Percentiles rank a stretch among this genome's conserved stretches.
These are phyloP conservation scores for Candida ulmi DNA, from an alignment of 805 yeast species.

Conservation along the genomic window DNA sequence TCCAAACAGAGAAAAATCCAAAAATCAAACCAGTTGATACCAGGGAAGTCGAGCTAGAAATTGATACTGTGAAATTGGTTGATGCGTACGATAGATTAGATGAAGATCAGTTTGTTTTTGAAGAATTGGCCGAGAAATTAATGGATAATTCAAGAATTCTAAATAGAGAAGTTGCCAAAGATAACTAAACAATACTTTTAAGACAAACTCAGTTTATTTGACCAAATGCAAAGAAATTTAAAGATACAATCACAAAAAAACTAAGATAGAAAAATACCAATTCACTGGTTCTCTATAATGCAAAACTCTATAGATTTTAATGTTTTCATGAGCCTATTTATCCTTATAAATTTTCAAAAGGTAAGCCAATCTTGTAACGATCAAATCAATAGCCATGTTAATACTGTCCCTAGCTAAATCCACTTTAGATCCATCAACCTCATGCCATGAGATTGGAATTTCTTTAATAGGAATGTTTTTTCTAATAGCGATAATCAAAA, in stretches of 20 bases:
- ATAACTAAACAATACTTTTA: slow-evolving; percentile 1
- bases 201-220: too few species aligned
- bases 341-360: slow-evolving; percentile 71
- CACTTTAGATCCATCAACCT: slow-evolving; percentile 91
- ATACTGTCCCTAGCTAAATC: slow-evolving; percentile 87
- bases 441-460: slow-evolving; percentile 93
- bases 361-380: slow-evolving; percentile 87
- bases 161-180: slow-evolving; percentile 19
- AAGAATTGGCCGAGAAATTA: slow-evolving; percentile 51
- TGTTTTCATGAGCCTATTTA: too few species aligned
- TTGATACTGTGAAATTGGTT: slow-evolving; percentile 38
- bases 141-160: slow-evolving; percentile 52
- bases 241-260: too few species aligned
- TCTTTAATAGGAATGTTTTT: slow-evolving; percentile 66
- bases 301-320: too few species aligned
- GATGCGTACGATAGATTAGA: slow-evolving; percentile 34
- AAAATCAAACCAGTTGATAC: slow-evolving; percentile 23
- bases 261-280: too few species aligned
- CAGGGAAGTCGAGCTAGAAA: slow-evolving; percentile 47
- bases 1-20: slow-evolving; percentile 19
- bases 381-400: slow-evolving; percentile 89
- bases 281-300: too few species aligned
- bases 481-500: slow-evolving; percentile 71
- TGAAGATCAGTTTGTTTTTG: slow-evolving; percentile 48
- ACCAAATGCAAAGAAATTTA: too few species aligned